Percentiles rank a stretch among this genome's conserved stretches.
Conservation (phyloP, 805 yeast species). For the Candida piceae region DNA sequence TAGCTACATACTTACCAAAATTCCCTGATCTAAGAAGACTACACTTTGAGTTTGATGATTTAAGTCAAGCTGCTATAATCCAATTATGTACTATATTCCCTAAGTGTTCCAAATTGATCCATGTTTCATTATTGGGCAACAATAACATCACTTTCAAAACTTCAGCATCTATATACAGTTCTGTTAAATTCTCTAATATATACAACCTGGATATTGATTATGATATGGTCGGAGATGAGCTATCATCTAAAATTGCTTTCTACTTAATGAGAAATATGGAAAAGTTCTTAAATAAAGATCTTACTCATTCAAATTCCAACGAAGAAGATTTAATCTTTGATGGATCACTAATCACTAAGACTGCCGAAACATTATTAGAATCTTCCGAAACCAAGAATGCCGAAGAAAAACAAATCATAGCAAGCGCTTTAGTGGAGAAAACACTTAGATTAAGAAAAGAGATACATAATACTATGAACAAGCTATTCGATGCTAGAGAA, state of each 20-base stretch:
- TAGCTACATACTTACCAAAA: slow-evolving; percentile 40
- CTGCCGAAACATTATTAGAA: slow-evolving; percentile 62
- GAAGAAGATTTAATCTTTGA: slow-evolving; percentile 67
- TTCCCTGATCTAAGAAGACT: slow-evolving; percentile 43
- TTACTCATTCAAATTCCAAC: slow-evolving; percentile 16
- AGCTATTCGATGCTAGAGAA: slow-evolving; percentile 41
- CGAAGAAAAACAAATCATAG: slow-evolving; percentile 39
- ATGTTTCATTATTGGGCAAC: slow-evolving; percentile 52
- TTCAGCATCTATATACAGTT: slow-evolving; percentile 45
- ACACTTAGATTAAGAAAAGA: slow-evolving; percentile 45
- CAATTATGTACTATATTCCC: slow-evolving; percentile 47
- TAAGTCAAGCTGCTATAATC: slow-evolving; percentile 40
- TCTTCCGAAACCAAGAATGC: slow-evolving; percentile 29
- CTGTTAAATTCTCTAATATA: slow-evolving; percentile 44
- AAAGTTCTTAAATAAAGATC: slow-evolving; percentile 33
- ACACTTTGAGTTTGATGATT: slow-evolving; percentile 51
- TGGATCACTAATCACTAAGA: slow-evolving; percentile 67
- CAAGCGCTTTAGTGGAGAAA: slow-evolving; percentile 46
- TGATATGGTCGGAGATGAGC: slow-evolving; percentile 45
- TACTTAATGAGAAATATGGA: slow-evolving; percentile 57
- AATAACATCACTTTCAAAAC: slow-evolving; percentile 38
- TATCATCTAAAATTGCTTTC: slow-evolving; percentile 50
- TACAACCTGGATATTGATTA: slow-evolving; percentile 51
- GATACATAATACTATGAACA: slow-evolving; percentile 48
- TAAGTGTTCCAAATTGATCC: slow-evolving; percentile 42